Percentiles rank a stretch among this genome's conserved stretches.
Conservation (phyloP, 345 rosid species). For the Clausena lansium region DNA sequence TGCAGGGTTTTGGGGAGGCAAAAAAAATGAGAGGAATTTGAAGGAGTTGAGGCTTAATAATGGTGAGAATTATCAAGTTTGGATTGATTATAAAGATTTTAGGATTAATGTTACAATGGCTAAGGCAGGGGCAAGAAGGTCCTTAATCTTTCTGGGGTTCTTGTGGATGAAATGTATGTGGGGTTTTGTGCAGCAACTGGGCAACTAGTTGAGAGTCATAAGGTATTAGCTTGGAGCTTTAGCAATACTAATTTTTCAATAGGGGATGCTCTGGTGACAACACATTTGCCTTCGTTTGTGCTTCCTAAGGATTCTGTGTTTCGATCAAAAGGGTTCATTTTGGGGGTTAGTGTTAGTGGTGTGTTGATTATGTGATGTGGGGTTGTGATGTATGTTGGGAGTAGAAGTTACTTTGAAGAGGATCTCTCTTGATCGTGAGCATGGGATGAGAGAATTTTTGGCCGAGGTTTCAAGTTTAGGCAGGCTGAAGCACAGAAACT, state of each 20-base stretch:
- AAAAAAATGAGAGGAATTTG: conserved; percentile 15
- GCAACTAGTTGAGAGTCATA: conserved; percentile 29
- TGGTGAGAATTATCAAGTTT: conserved; percentile 31
- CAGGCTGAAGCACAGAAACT: conserved; percentile 30
- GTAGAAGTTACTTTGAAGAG: conserved; percentile 26
- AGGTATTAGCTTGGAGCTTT: conserved; percentile 30
- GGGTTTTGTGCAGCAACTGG: conserved; percentile 28
- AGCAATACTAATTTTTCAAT: conserved; percentile 24
- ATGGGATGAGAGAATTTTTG: conserved; percentile 26
- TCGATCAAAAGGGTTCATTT: conserved; percentile 29
- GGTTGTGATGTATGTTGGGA: conserved; percentile 15
- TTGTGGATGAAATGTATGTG: conserved; percentile 24
- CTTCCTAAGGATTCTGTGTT: conserved; percentile 19
- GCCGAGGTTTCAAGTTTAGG: conserved; percentile 35
- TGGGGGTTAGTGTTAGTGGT: conserved; percentile 20
- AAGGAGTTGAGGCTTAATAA: conserved; percentile 29
- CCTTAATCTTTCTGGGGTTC: conserved; percentile 20
- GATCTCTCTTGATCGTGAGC: conserved; percentile 15
- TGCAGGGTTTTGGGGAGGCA: conserved; percentile 40
- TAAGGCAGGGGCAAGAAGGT: conserved; percentile 29
- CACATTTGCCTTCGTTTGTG: conserved; percentile 33
- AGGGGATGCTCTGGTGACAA: conserved; percentile 27
- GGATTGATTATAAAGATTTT: conserved; percentile 27
- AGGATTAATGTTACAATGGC: conserved; percentile 38
- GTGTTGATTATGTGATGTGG: conserved; percentile 13